phyloP scores from a whole-genome alignment of 768 basidiomycete species.

The Rhodosporidiobolus odoratus region DNA sequence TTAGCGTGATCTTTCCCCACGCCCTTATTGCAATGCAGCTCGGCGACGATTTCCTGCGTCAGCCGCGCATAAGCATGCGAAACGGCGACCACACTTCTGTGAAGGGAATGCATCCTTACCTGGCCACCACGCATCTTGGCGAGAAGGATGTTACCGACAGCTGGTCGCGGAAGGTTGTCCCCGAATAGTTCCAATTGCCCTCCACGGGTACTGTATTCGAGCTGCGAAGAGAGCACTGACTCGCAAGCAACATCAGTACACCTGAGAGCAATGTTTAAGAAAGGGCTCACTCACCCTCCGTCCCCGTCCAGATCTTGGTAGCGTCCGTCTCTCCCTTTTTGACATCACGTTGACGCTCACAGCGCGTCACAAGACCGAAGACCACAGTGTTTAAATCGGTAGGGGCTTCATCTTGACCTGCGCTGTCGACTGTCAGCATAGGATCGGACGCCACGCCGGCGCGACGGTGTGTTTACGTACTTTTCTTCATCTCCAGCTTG shows the following conservation, averaged over 20 bases:
- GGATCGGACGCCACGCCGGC: no score
- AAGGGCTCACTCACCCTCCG: slow-evolving; percentile 50
- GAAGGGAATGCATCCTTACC: slow-evolving; percentile 39
- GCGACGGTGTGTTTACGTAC: no score
- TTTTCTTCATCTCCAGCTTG: slow-evolving; percentile 52
- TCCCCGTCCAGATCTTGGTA: slow-evolving; percentile 63
- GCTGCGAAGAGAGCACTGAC: slow-evolving; percentile 44
- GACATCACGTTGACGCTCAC: slow-evolving; percentile 54
- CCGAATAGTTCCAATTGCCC: slow-evolving; percentile 65
- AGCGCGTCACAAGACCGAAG: slow-evolving; percentile 66
- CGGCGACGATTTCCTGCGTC: slow-evolving; percentile 60
- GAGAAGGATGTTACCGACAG: slow-evolving; percentile 75
- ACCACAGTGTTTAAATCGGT: slow-evolving; percentile 90
- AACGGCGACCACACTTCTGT: neutral
- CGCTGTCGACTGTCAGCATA: neutral
- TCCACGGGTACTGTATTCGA: slow-evolving; percentile 75
- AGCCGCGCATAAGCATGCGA: neutral
- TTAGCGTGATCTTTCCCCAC: slow-evolving; percentile 94
- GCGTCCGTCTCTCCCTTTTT: slow-evolving; percentile 58
- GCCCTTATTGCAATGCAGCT: slow-evolving; percentile 85
- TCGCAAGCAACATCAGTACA: neutral
- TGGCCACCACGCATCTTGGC: slow-evolving; percentile 91
- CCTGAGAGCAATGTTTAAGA: neutral
- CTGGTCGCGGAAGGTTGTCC: slow-evolving; percentile 58
- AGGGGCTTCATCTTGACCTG: slow-evolving; percentile 54